Percentiles rank a stretch among this genome's conserved stretches.
These are phyloP conservation scores for Cryptosporidium meleagridis DNA, from an alignment of 169 alveolate species.

Conservation along the genomic window DNA sequence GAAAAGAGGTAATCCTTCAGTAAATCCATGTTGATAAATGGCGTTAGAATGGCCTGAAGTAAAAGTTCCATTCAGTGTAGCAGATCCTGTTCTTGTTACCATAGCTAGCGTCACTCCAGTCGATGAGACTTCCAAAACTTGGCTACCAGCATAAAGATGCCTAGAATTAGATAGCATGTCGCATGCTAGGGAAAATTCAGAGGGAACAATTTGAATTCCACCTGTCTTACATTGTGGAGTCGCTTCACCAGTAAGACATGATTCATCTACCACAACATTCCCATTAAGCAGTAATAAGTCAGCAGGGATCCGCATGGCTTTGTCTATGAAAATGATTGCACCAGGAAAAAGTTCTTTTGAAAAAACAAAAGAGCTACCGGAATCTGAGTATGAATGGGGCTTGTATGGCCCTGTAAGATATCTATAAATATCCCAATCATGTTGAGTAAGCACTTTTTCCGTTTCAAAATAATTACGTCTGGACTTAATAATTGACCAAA, in stretches of 20 bases:
- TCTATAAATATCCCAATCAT: conserved; percentile 12
- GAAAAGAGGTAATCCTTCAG: background rate
- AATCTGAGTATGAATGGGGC: background rate
- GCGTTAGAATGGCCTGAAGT: background rate
- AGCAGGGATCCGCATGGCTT: conserved; percentile 85
- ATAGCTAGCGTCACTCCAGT: conserved; percentile 12
- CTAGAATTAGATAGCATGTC: background rate
- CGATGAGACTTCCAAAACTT: conserved; percentile 44
- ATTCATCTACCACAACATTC: conserved; percentile 83
- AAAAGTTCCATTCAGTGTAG: conserved; percentile 12
- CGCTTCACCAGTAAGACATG: conserved; percentile 88
- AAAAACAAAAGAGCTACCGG: background rate
- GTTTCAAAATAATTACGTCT: conserved; percentile 14
- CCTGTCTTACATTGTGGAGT: conserved; percentile 50
- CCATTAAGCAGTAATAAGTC: conserved; percentile 85
- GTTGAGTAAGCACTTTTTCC: conserved; percentile 14
- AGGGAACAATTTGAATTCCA: background rate
- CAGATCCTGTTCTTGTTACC: conserved; percentile 45
- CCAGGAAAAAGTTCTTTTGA: conserved; percentile 86
- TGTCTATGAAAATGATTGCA: conserved; percentile 82
- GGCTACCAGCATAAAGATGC: conserved; percentile 42
- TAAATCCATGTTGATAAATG: background rate
- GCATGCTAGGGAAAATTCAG: background rate
- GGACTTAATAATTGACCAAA: conserved; percentile 15
- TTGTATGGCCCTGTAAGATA: conserved; percentile 5